Percentiles rank a stretch among this genome's conserved stretches.
These are phyloP conservation scores for Chaetomium globosum DNA, from an alignment of 2,329 filamentous ascomycete genomes.

Conservation along the genomic window DNA sequence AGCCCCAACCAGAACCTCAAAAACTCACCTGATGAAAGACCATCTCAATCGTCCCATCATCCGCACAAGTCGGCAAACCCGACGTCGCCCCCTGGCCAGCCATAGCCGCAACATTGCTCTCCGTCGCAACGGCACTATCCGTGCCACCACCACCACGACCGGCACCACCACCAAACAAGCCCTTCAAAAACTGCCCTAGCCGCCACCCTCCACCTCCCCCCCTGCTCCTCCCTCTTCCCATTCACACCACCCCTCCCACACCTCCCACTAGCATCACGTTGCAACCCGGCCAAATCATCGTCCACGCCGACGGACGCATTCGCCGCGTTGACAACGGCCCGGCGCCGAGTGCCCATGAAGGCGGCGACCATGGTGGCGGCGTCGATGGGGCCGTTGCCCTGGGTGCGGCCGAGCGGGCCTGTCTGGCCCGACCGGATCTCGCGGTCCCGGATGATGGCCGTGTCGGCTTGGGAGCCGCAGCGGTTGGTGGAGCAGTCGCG, in stretches of 20 bases:
- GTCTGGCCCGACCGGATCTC: constrained; percentile 60
- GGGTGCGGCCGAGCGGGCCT: constrained; percentile 64
- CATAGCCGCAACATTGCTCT: constrained; percentile 57
- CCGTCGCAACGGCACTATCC: constrained; percentile 49
- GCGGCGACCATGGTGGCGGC: constrained; percentile 58
- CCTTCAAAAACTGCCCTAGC: constrained; percentile 30
- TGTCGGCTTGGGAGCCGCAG: constrained; percentile 69
- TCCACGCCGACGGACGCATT: constrained; percentile 32
- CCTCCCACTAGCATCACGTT: no score
- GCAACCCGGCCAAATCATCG: constrained; percentile 28
- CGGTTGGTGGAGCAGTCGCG: constrained; percentile 64
- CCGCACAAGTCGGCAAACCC: constrained; percentile 63
- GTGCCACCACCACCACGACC: constrained; percentile 38
- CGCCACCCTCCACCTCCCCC: constrained; percentile 9
- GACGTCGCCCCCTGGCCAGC: constrained; percentile 56
- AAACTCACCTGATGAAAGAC: constrained; percentile 59
- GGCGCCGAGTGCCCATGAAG: constrained; percentile 59
- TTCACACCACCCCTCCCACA: not conserved
- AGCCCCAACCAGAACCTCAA: not conserved
- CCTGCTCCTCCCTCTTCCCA: constrained; percentile 14
- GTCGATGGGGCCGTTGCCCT: constrained; percentile 61
- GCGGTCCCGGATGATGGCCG: constrained; percentile 66
- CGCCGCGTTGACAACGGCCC: constrained; percentile 37
- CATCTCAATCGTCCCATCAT: constrained; percentile 64
- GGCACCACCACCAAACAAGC: constrained; percentile 20